Evolutionary conservation across 169 alveolate genomes (phyloP), one percentile per base, ranked within the genome.

Genomic region (Plasmodium gallinaceum): DNA sequence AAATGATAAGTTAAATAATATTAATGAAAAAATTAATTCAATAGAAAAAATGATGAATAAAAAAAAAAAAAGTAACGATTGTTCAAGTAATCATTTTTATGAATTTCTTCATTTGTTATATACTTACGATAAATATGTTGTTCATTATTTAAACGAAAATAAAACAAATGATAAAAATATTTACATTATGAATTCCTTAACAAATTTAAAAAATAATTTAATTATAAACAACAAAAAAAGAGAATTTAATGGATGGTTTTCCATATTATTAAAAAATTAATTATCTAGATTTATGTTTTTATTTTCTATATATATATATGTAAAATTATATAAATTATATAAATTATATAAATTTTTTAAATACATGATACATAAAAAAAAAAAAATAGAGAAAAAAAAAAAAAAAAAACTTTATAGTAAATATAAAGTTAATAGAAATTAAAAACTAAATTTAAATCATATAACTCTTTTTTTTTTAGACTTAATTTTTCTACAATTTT

Each of bases 171-270:
- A 83, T 26, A 69, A 58, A 18, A 83, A 57, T 18, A 43, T 69
- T 9, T 83, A 52, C 10, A 83, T 83, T 52, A 52, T 83, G 61
- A 83, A 83, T 68, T 83, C 83, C 0, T 32, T 83, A 8, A 83
- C 74, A 10, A 66, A 37, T 66, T 51, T 83, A 24, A 83, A 57
- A 48, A 68, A 83, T 48, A 83, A 16, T 18, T 32, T 83, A 12
- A 62, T 57, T 45, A 37, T 43, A 7, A 68, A 68, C 22, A 18
- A 0, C 24, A 57, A 60, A 20, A 83, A 83, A 20, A 66, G 43
- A 37, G 54, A 46, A n/a, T 68, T 54, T 65, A 83, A 62, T 26
- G 91, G 91, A 5, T 83, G 91, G 91, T 83, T 83, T 43, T 83
- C 91, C 65, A 12, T 83, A 8, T 72, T 83, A 7, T 62, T 83